These are phyloP conservation scores for Sporisorium scitamineum DNA, from an alignment of 1,284 basidiomycete species.

Conservation along the genomic window DNA sequence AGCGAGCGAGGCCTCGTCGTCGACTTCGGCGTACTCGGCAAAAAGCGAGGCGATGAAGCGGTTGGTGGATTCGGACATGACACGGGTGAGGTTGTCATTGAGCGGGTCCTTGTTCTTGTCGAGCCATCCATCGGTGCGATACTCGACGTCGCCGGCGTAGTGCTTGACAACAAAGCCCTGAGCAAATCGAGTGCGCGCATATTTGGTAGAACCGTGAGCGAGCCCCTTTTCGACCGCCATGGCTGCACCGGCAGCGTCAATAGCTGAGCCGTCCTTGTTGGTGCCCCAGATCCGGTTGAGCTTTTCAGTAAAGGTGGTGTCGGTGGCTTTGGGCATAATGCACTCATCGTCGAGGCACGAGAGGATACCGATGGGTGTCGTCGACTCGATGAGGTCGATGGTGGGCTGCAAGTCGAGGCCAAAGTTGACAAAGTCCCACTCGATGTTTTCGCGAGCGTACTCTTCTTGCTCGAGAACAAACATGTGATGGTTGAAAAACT, in stretches of 20 bases:
- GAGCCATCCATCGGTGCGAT: slow-evolving; percentile 94
- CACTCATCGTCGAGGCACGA: slow-evolving; percentile 97
- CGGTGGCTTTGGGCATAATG: slow-evolving; percentile 98
- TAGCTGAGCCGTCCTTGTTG: slow-evolving; percentile 59
- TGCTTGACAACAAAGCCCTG: slow-evolving; percentile 94
- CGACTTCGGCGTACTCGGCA: slow-evolving; percentile 78
- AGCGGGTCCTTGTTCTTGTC: slow-evolving; percentile 99
- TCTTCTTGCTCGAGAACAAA: slow-evolving; percentile 99
- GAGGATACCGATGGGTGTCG: slow-evolving; percentile 83
- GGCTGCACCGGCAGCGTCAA: slow-evolving; percentile 49
- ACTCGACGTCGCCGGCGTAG: slow-evolving; percentile 97
- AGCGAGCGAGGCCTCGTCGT: slow-evolving; percentile 73
- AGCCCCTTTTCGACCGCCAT: slow-evolving; percentile 65
- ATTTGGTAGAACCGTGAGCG: slow-evolving; percentile 75
- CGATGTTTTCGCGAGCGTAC: slow-evolving; percentile 94
- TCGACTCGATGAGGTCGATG: slow-evolving; percentile 93
- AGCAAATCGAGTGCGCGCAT: slow-evolving; percentile 86
- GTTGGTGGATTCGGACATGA: slow-evolving; percentile 85
- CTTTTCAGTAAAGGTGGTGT: slow-evolving; percentile 94
- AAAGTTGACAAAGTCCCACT: slow-evolving; percentile 99
- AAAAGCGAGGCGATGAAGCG: slow-evolving; percentile 86
- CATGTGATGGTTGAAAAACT: slow-evolving; percentile 92
- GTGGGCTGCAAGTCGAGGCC: slow-evolving; percentile 97
- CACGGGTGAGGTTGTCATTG: slow-evolving; percentile 93
- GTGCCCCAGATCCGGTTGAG: slow-evolving; percentile 71